phyloP scores from a whole-genome alignment of 1,284 basidiomycete species.

The Puccinia hordei region DNA sequence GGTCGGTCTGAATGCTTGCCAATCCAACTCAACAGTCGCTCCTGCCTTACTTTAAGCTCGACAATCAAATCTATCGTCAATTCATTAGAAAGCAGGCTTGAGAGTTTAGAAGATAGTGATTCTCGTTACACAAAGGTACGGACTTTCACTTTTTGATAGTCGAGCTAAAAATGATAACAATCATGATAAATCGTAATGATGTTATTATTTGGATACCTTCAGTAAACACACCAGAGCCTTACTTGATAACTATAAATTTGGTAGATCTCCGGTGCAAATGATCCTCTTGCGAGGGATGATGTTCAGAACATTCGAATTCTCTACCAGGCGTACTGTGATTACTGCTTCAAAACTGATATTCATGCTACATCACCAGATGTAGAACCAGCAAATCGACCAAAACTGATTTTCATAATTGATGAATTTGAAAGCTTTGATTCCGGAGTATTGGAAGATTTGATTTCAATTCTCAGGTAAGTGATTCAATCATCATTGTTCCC shows the following conservation, averaged over 20 bases:
- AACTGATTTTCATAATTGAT: constrained; percentile 36
- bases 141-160: constrained; percentile 4
- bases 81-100: constrained; percentile 17
- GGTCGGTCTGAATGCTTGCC: constrained; percentile 25
- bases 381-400: background rate
- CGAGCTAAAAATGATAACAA: constrained; percentile 1
- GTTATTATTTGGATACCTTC: background rate
- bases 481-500: background rate
- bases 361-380: background rate
- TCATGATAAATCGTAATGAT: background rate
- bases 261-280: constrained; percentile 14
- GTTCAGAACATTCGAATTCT: constrained; percentile 40
- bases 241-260: background rate
- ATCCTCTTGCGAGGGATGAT: constrained; percentile 33
- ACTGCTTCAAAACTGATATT: background rate
- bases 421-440: constrained; percentile 46
- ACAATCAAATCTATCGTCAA: constrained; percentile 40
- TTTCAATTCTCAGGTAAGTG: constrained; percentile 29
- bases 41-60: constrained; percentile 34
- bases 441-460: constrained; percentile 33
- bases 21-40: constrained; percentile 40
- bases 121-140: constrained; percentile 15
- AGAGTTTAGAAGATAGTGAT: background rate
- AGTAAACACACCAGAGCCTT: background rate
- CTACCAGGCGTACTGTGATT: constrained; percentile 4